Conservation (phyloP, 352 stramenopile species). For the Phytophthora fragariae region DNA sequence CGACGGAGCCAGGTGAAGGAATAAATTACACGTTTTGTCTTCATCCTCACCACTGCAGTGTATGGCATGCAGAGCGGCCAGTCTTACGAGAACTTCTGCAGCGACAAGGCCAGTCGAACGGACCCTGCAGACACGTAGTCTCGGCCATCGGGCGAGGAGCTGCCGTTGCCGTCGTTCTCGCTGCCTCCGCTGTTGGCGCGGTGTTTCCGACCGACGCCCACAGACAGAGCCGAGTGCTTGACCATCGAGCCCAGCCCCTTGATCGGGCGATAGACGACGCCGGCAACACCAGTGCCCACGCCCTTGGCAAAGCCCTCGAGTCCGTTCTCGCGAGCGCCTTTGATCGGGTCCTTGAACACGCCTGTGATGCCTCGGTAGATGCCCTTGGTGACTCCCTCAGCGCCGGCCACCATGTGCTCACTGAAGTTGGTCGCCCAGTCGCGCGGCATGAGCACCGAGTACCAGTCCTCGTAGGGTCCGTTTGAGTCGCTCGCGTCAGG, state of each 20-base stretch:
- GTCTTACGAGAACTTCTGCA: constrained; percentile 64
- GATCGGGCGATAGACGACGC: constrained; percentile 76
- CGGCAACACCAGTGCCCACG: constrained; percentile 70
- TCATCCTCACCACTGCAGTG: constrained; percentile 11
- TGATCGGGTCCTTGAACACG: constrained; percentile 84
- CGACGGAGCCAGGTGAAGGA: constrained; percentile 36
- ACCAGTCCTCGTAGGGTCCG: constrained; percentile 54
- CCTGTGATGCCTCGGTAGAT: constrained; percentile 78
- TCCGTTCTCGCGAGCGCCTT: constrained; percentile 74
- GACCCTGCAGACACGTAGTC: constrained; percentile 64
- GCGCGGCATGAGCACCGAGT: constrained; percentile 63
- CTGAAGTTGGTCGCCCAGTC: constrained; percentile 84
- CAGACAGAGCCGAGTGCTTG: constrained; percentile 75
- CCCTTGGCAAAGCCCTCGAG: constrained; percentile 81
- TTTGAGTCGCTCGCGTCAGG: constrained; percentile 20
- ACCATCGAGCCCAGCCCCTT: constrained; percentile 80
- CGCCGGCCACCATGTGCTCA: constrained; percentile 82
- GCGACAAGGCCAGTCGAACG: constrained; percentile 66
- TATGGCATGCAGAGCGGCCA: neutral
- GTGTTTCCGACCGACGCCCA: constrained; percentile 63
- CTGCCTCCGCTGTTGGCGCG: constrained; percentile 38
- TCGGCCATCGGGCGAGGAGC: constrained; percentile 14
- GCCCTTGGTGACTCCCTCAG: constrained; percentile 72
- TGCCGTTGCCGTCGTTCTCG: constrained; percentile 34
- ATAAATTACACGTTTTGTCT: constrained; percentile 73